Percentiles rank a stretch among this genome's conserved stretches.
Conservation (phyloP, 306 rosid genomes). For the Biancaea sappan region DNA sequence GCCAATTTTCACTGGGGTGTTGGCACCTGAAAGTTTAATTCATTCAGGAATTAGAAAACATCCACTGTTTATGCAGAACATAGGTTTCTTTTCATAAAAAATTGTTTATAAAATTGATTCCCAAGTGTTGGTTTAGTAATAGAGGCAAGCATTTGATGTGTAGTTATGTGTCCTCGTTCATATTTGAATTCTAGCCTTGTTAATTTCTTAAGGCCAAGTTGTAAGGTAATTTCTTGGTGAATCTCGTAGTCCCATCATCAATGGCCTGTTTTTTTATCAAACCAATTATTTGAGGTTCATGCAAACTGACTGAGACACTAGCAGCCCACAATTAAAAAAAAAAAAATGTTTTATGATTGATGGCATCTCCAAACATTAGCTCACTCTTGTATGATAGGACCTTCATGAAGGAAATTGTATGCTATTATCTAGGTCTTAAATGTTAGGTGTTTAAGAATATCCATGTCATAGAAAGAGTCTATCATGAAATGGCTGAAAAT, state of each 20-base stretch:
- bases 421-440: not conserved
- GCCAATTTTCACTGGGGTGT: conserved; percentile 80
- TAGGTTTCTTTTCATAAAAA: not conserved
- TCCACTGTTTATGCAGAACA: not conserved
- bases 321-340: too few relatives aligned
- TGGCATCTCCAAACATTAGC: not conserved
- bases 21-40: conserved; percentile 51
- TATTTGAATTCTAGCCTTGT: too few relatives aligned
- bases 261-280: too few relatives aligned
- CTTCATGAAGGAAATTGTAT: too few relatives aligned
- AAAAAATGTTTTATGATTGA: not conserved
- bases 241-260: too few relatives aligned
- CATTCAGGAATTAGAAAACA: not conserved
- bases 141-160: not conserved
- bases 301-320: too few relatives aligned
- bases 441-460: not conserved
- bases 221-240: too few relatives aligned
- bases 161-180: not conserved
- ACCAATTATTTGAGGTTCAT: too few relatives aligned
- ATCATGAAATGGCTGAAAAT: not conserved
- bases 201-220: not conserved
- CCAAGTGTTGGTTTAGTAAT: too few relatives aligned
- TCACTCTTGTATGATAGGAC: not conserved
- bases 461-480: not conserved
- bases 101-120: not conserved